Percentiles rank a stretch among this genome's conserved stretches.
These are phyloP conservation scores for Cyamopsis tetragonoloba DNA, from an alignment of 306 rosid species.

Conservation along the genomic window DNA sequence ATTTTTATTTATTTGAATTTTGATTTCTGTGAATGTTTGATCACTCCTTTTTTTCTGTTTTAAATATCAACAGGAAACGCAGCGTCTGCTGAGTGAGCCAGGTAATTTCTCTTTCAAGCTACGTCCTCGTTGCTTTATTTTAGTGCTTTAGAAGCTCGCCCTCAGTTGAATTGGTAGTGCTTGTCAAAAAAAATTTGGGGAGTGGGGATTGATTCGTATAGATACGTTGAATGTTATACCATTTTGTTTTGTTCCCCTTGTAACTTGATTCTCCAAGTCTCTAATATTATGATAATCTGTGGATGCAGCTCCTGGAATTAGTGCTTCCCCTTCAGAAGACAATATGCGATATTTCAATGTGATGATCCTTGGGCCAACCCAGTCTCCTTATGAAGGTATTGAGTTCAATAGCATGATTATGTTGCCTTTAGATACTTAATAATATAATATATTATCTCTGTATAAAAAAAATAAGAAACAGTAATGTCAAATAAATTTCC, in stretches of 20 bases:
- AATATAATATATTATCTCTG: neutral
- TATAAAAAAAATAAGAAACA: neutral
- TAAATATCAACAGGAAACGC: conserved; percentile 69
- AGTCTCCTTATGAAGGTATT: conserved; percentile 90
- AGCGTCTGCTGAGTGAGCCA: conserved; percentile 94
- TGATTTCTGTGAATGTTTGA: conserved; percentile 7
- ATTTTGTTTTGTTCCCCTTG: neutral
- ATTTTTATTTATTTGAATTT: neutral
- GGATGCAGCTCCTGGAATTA: conserved; percentile 85
- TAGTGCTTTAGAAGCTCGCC: neutral
- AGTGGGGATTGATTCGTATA: too few species aligned
- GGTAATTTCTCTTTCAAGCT: conserved; percentile 40
- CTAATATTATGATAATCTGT: conserved; percentile 24
- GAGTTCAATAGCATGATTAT: neutral
- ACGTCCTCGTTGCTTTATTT: neutral
- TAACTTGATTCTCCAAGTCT: conserved; percentile 2
- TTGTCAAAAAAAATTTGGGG: too few species aligned
- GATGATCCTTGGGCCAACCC: conserved; percentile 95
- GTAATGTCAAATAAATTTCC: neutral
- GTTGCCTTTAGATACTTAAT: neutral
- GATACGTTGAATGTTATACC: neutral
- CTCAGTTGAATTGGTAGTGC: neutral
- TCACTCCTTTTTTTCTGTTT: neutral
- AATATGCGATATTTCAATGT: conserved; percentile 93
- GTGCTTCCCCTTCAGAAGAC: conserved; percentile 95